phyloP scores from a whole-genome alignment of 106 monocot species.

The Triglochin maritima region DNA sequence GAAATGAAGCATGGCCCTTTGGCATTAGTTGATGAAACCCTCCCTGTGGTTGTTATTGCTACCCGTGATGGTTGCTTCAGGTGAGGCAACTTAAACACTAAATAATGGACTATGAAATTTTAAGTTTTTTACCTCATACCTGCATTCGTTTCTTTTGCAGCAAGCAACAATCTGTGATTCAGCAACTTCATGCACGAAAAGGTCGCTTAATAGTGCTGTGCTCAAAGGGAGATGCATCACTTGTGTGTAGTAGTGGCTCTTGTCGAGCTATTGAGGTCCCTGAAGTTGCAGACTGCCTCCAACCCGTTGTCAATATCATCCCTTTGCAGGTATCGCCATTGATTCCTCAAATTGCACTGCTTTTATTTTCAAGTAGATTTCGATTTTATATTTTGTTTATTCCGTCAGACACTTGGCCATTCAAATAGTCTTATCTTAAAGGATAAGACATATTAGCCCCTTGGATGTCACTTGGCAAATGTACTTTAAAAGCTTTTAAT shows the following conservation, averaged over 20 bases:
- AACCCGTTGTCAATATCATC: constrained; percentile 82
- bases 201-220: constrained; percentile 90
- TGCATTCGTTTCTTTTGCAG: constrained; percentile 21
- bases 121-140: background rate
- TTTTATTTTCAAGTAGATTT: background rate
- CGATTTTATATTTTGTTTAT: background rate
- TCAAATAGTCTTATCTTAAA: too few species aligned
- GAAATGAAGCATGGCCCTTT: constrained; percentile 99
- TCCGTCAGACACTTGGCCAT: too few species aligned
- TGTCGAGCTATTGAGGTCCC: constrained; percentile 90
- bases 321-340: constrained; percentile 66
- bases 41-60: constrained; percentile 93
- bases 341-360: background rate
- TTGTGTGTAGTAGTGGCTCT: constrained; percentile 48
- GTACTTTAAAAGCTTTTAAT: too few species aligned
- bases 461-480: too few species aligned
- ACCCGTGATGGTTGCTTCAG: constrained; percentile 85
- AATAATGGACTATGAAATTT: background rate
- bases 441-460: too few species aligned
- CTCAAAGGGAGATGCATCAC: constrained; percentile 62
- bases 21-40: constrained; percentile 91
- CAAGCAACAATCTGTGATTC: constrained; percentile 93
- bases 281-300: constrained; percentile 73
- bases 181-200: constrained; percentile 91
- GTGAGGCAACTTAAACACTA: constrained; percentile 17